Evolutionary conservation across 1,284 basidiomycete species (phyloP), one percentile per base, ranked within the genome.

Genomic region (Meripilus lineatus): DNA sequence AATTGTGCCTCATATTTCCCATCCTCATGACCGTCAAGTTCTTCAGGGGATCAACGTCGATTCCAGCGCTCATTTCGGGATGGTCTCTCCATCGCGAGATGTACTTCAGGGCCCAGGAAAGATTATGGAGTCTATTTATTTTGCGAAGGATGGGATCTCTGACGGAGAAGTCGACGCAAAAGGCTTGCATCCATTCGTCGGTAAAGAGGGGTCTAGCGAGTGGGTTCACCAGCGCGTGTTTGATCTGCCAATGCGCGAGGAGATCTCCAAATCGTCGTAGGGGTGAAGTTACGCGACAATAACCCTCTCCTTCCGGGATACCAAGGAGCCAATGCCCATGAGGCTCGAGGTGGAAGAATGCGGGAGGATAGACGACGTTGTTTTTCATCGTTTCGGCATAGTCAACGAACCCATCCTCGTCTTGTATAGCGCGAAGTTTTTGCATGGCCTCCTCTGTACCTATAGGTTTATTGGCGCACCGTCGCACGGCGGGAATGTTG

Each of bases 221-320:
- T 0, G 63, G 56, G 6, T 68, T 67, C 6, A 82, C 61, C n/a
- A 97, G 66, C 2, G 77, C 77, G 38, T 82, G 70, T 61, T 97
- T 95, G 64, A 99, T 80, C 64, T 98, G 94, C 92, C 93, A 99
- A 67, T 99, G 96, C 7, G 72, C 69, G 4, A 96, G 60, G 53
- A 98, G 65, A 65, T 99, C 96, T 32, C 71, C 65, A 63, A 84
- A 97, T 18, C 96, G 78, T 34, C 96, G 76, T 38, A 99, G 68
- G 0, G 96, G 96, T 2, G 85, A 90, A 1, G 96, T 98, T 3
- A 79, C 81, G n/a, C 89, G 79, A 8, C 75, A 66, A 62, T 99
- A 99, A 7, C 83, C 85, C 50, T 86, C 82, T 40, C 79, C 77
- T 1, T 73, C 71, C 1, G 71, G 69, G 20, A 93, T 64, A 4